Base-by-base conservation (phyloP, 2,329 filamentous ascomycete species). In the Byssochlamys sp. region DNA sequence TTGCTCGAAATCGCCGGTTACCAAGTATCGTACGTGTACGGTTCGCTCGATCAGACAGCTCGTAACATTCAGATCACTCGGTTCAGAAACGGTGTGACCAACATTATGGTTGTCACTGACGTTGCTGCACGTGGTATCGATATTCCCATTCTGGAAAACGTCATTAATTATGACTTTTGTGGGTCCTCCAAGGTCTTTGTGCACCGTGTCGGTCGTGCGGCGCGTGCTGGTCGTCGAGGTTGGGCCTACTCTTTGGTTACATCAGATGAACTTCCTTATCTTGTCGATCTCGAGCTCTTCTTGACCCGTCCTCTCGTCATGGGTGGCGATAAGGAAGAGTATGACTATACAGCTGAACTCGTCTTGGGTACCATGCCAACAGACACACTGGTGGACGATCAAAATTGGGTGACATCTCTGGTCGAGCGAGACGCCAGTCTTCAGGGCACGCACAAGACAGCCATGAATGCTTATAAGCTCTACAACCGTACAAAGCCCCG, bases 101-200 rank as follows among this genome's bases (percentile, higher is more conserved):
- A 96, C 64, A 91, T 99, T 53, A 77, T 99, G 9, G 91, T 99
- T 2, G 92, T 97, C 51, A 99, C 94, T 1, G 94, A 99, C 71
- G 91, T 99, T 56, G 94, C 94, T 11, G 94, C 94, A 24, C 84
- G 94, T 79, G 91, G 94, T 84, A 95, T 99, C 60, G 94, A 99
- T 84, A 96, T 99, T 64, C 94, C 94, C 0, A 83, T 96, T 52
- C 81, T 99, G 33, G 91, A 90, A 57, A 97, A 99, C 70, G 94
- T 99, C 59, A 92, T 99, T 78, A 97, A 99, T 78, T 99, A 95
- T 74, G 92, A 97, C 69, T 99, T 99, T 63, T 92, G 94, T 2
- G 89, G 92, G 1, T 92, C 97, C 67, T 90, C 94, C 19, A 99
- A 99, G 75, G 86, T 99, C 49, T 99, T 95, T 67, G 88, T 99